Evolutionary conservation across 306 rosid species (phyloP).

Genomic region (Mimosa pudica): DNA sequence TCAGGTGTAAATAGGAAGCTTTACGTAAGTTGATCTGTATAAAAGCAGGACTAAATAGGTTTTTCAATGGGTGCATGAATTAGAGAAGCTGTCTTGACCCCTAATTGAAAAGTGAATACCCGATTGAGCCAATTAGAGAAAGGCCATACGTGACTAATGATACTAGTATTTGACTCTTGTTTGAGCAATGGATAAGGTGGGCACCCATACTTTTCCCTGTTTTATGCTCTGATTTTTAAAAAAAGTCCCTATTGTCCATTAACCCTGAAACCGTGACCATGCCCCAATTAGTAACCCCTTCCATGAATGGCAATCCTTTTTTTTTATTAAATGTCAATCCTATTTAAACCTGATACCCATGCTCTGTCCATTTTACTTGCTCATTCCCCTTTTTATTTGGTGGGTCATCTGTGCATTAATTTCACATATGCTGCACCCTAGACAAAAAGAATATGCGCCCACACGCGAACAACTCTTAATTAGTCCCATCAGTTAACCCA

Average conservation of each 20-base stretch:
- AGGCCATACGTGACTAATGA: no score
- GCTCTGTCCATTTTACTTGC: neutral
- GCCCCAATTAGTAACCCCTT: constrained; percentile 21
- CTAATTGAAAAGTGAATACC: no score
- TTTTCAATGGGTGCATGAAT: neutral
- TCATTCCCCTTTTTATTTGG: neutral
- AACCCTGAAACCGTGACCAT: neutral
- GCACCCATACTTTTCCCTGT: constrained; percentile 18
- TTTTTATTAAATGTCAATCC: neutral
- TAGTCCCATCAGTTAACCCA: neutral
- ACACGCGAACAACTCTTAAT: neutral
- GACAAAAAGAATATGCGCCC: neutral
- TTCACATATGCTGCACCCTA: neutral
- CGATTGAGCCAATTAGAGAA: neutral
- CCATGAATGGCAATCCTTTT: neutral
- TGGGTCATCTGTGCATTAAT: neutral
- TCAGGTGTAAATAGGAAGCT: no score
- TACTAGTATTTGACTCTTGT: neutral
- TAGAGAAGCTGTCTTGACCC: no score
- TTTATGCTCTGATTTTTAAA: neutral
- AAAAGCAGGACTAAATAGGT: no score
- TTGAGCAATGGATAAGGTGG: constrained; percentile 23
- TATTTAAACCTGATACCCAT: neutral
- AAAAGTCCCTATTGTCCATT: constrained; percentile 20
- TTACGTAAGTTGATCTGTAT: no score